These are phyloP conservation scores for Protea cynaroides DNA, from an alignment of 164 flowering plant species.

Conservation along the genomic window DNA sequence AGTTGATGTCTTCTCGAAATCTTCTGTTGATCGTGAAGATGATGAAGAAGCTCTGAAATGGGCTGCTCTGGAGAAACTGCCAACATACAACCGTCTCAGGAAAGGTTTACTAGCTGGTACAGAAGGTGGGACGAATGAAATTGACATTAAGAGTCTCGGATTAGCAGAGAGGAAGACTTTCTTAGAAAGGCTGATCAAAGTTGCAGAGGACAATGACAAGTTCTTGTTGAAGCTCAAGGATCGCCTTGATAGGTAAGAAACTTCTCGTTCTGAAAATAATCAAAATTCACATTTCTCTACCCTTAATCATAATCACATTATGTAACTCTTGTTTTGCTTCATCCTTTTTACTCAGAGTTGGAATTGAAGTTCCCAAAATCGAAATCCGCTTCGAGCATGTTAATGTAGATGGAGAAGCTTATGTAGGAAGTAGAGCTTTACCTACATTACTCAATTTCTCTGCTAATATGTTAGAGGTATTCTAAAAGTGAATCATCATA, in stretches of 20 bases:
- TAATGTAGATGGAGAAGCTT: constrained; percentile 31
- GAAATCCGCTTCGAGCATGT: constrained; percentile 48
- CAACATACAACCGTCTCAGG: neutral
- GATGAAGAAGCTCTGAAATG: constrained; percentile 5
- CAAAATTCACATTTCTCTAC: neutral
- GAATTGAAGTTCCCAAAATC: constrained; percentile 33
- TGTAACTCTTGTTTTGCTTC: neutral
- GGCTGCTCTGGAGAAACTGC: constrained; percentile 4
- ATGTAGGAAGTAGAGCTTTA: constrained; percentile 42
- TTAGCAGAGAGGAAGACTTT: neutral
- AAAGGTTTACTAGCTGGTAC: neutral
- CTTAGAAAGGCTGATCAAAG: neutral
- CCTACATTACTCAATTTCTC: constrained; percentile 39
- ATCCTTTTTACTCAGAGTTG: constrained; percentile 26
- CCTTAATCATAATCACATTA: neutral
- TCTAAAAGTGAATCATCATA: neutral
- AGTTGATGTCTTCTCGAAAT: neutral
- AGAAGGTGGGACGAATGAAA: neutral
- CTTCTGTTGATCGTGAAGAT: neutral
- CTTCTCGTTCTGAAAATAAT: neutral
- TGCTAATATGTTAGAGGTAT: constrained; percentile 33
- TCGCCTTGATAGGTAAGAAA: neutral
- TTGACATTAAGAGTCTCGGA: neutral
- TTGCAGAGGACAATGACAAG: constrained; percentile 3
- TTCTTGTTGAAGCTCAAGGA: constrained; percentile 2